Percentiles rank a stretch among this genome's conserved stretches.
phyloP scores from a whole-genome alignment of 73 alveolate species.

The Tetrahymena elliotti region DNA sequence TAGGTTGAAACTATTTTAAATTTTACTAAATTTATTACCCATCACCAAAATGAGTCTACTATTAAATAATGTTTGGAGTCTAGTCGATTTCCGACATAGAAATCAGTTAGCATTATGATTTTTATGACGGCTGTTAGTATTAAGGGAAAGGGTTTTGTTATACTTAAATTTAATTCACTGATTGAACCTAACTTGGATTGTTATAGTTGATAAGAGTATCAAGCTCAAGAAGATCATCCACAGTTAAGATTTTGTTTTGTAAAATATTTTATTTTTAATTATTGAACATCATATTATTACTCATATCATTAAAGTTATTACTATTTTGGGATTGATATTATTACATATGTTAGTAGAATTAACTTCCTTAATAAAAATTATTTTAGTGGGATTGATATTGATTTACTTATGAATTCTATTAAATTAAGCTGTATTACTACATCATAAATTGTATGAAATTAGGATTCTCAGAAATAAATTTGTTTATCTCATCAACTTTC shows the following conservation, averaged over 20 bases:
- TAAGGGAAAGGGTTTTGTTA: not conserved
- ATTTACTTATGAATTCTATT: not conserved
- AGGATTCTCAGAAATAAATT: not conserved
- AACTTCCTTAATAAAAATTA: not conserved
- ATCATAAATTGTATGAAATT: not conserved
- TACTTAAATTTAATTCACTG: not conserved
- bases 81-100: not conserved
- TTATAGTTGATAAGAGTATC: not conserved
- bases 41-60: not conserved
- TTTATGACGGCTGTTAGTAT: not conserved
- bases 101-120: not conserved
- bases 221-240: not conserved
- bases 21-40: not conserved
- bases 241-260: not conserved
- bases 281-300: not conserved
- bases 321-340: not conserved
- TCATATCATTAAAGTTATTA: too few relatives aligned
- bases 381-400: not conserved
- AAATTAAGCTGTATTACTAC: not conserved
- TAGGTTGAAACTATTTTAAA: not conserved
- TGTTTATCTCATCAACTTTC: not conserved
- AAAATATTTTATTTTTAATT: not conserved
- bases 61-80: not conserved
- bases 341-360: not conserved
- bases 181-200: not conserved